phyloP scores from a whole-genome alignment of 768 basidiomycete genomes.

The Pisolithus albus region DNA sequence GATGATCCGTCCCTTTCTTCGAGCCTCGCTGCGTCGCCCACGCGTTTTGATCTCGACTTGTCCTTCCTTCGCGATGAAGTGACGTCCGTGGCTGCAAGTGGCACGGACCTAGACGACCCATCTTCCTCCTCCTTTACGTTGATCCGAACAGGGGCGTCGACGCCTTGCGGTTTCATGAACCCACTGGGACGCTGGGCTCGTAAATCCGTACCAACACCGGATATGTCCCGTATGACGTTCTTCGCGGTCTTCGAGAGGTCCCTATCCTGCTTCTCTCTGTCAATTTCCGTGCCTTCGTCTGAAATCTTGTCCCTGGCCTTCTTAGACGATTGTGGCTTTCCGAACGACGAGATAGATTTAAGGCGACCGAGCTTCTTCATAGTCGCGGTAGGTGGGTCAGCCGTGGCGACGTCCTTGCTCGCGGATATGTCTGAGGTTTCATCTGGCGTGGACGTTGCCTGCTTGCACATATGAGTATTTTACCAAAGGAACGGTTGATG shows the following conservation, averaged over 20 bases:
- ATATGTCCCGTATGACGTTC: slow-evolving; percentile 40
- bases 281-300: not conserved
- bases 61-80: not conserved
- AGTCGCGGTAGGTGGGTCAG: not conserved
- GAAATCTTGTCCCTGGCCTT: slow-evolving; percentile 3
- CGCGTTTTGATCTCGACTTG: not conserved
- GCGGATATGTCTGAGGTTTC: no score
- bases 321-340: slow-evolving; percentile 1
- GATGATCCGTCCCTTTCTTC: not conserved
- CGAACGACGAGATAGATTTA: slow-evolving; percentile 19
- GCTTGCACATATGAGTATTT: no score
- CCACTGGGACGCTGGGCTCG: slow-evolving; percentile 19
- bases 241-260: slow-evolving; percentile 35
- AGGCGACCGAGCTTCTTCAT: slow-evolving; percentile 2
- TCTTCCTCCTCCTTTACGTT: slow-evolving; percentile 1
- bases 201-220: slow-evolving; percentile 46
- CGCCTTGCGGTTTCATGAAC: slow-evolving; percentile 18
- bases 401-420: not conserved
- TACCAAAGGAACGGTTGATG: no score
- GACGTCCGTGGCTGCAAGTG: not conserved
- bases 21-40: not conserved
- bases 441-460: no score
- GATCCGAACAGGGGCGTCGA: slow-evolving; percentile 14
- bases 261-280: slow-evolving; percentile 11
- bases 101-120: not conserved